A percentile compares a stretch with the other conserved stretches of the same genome.
Evolutionary conservation across 805 yeast species (phyloP).

Genomic region (Novakomyces olei): DNA sequence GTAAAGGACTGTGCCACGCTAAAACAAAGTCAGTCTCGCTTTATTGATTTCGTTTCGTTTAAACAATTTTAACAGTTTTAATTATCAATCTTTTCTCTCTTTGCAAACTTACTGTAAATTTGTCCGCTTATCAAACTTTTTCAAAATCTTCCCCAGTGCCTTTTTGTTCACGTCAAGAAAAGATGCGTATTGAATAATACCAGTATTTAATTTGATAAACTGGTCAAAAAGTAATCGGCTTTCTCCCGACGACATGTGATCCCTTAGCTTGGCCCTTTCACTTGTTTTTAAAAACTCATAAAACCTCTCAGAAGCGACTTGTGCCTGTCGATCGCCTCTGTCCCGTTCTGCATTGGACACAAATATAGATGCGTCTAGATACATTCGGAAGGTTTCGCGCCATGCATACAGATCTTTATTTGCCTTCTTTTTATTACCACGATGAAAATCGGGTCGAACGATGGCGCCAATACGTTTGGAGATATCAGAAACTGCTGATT

Average conservation of each 20-base stretch:
- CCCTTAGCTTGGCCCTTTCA: conserved; percentile 18
- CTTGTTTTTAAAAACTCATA: conserved; percentile 20
- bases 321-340: conserved; percentile 25
- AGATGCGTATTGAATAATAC: conserved; percentile 32
- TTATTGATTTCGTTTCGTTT: no score
- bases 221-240: conserved; percentile 10
- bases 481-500: conserved; percentile 22
- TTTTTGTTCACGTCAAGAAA: conserved; percentile 40
- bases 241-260: not conserved
- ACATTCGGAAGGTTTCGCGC: conserved; percentile 44
- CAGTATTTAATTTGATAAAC: conserved; percentile 32
- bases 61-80: no score
- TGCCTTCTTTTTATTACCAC: conserved; percentile 9
- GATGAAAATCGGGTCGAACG: conserved; percentile 19
- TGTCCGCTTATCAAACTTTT: conserved; percentile 62
- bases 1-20: no score
- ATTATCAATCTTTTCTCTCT: no score
- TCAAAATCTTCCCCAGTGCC: conserved; percentile 46
- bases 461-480: conserved; percentile 20
- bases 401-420: conserved; percentile 40
- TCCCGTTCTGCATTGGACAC: conserved; percentile 29
- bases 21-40: no score
- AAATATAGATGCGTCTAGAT: conserved; percentile 45
- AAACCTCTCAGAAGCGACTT: conserved; percentile 26
- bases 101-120: no score